Base-by-base conservation (phyloP, 1,284 basidiomycete species). In the Fistulinella cinereoalba region DNA sequence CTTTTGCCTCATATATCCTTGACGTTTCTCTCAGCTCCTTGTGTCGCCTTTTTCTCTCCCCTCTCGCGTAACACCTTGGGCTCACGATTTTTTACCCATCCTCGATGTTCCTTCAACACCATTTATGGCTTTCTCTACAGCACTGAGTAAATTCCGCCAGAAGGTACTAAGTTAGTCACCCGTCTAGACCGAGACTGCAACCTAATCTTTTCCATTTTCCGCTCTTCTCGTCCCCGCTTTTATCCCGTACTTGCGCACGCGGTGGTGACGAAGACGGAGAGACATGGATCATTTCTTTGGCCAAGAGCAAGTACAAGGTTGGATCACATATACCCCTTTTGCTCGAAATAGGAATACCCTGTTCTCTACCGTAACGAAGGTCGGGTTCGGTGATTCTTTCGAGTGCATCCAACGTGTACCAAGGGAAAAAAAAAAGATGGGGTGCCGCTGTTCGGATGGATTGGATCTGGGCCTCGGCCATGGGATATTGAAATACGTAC, bases 1-100 rank as follows among this genome's bases (percentile, higher is more conserved):
- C 33, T 52, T 63, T 46, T 67, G 61, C 61, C 60, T 59, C 66
- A 69, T 69, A 69, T 66, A 66, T 69, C 67, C 67, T 61, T 66
- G 54, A 60, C 58, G 56, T 62, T 61, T 58, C 49, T 49, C 46
- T 34, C 37, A 46, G 46, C 43, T 56, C 51, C 37, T 46, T 56
- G 62, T 56, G 60, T 50, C 52, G 37, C 34, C 44, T 34, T 12
- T 37, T n/a, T 28, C 29, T 39, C 46, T 25, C 29, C 28, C 21
- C 33, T 46, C 53, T 50, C 53, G 48, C 58, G 52, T 66, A 56
- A 59, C 49, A 46, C 46, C 42, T 51, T 42, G 52, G 49, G 57
- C 50, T 44, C 56, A 56, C 62, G 63, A 52, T 52, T 56, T 46
- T 50, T 58, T 52, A 61, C 57, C 52, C 57, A 33, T 46, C 55